Percentiles rank a stretch among this genome's conserved stretches.
Evolutionary conservation across 768 basidiomycete genomes (phyloP).

Genomic region (Psilocybe cyanescens): DNA sequence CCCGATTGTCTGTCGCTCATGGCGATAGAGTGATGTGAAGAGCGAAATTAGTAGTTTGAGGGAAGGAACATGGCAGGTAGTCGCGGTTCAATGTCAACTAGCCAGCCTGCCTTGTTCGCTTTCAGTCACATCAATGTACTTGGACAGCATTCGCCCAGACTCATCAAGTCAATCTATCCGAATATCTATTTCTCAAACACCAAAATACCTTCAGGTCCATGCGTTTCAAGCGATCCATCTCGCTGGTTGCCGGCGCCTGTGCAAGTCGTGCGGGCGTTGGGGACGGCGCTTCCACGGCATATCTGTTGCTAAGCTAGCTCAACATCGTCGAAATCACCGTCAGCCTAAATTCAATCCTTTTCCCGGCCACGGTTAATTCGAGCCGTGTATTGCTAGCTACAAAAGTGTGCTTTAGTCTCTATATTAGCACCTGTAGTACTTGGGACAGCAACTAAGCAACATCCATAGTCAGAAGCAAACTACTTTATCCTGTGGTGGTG

Average conservation of each 20-base stretch:
- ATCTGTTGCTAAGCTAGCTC: background rate
- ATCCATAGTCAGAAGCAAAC: background rate
- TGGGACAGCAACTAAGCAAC: too few relatives aligned
- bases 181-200: background rate
- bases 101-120: background rate
- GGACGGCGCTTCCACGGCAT: background rate
- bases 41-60: conserved; percentile 6
- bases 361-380: too few relatives aligned
- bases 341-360: too few relatives aligned
- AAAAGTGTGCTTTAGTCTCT: too few relatives aligned
- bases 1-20: conserved; percentile 15
- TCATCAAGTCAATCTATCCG: background rate
- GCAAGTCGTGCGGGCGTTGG: background rate
- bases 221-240: background rate
- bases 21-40: conserved; percentile 16
- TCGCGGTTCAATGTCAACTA: background rate
- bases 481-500: background rate
- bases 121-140: conserved; percentile 1
- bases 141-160: background rate
- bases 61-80: background rate
- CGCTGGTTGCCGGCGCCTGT: background rate
- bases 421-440: too few relatives aligned
- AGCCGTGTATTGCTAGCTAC: too few relatives aligned
- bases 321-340: too few relatives aligned
- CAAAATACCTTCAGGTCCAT: background rate